phyloP scores from a whole-genome alignment of 352 stramenopile species.

The Globisporangium mamillatum region DNA sequence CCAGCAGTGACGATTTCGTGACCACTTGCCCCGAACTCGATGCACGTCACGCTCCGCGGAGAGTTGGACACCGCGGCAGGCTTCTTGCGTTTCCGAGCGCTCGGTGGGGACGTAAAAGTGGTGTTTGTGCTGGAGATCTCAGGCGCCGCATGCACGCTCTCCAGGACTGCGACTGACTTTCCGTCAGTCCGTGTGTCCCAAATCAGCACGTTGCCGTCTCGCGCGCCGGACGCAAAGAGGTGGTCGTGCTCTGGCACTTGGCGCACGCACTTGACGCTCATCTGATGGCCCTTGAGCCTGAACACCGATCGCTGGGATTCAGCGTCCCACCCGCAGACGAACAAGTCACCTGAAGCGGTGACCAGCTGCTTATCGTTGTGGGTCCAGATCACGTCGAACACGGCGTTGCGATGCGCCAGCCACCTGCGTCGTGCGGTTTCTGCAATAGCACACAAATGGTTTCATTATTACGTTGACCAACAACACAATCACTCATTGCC shows the following conservation, averaged over 20 bases:
- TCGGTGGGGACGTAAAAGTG: slow-evolving; percentile 32
- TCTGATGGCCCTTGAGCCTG: slow-evolving; percentile 43
- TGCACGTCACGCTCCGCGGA: slow-evolving; percentile 62
- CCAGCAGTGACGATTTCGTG: slow-evolving; percentile 55
- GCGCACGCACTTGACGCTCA: slow-evolving; percentile 79
- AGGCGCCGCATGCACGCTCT: slow-evolving; percentile 35
- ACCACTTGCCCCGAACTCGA: slow-evolving; percentile 50
- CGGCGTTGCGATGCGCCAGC: slow-evolving; percentile 59
- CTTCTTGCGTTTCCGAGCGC: slow-evolving; percentile 29
- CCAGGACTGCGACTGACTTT: slow-evolving; percentile 29
- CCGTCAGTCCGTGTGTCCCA: slow-evolving; percentile 41
- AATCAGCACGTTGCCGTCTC: slow-evolving; percentile 61
- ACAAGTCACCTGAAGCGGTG: slow-evolving; percentile 56
- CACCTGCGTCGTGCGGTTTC: slow-evolving; percentile 21
- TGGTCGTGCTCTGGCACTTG: slow-evolving; percentile 30
- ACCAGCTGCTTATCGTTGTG: slow-evolving; percentile 44
- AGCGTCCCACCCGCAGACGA: slow-evolving; percentile 53
- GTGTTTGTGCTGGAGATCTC: slow-evolving; percentile 11
- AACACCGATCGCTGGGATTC: slow-evolving; percentile 37
- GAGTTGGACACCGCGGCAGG: slow-evolving; percentile 13
- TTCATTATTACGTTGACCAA: neutral
- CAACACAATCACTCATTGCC: too few species aligned
- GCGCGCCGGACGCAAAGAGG: slow-evolving; percentile 54
- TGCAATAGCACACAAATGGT: neutral
- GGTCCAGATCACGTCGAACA: slow-evolving; percentile 72